These are phyloP conservation scores for Chlorella variabilis DNA, from an alignment of 163 green algal species.

Conservation along the genomic window DNA sequence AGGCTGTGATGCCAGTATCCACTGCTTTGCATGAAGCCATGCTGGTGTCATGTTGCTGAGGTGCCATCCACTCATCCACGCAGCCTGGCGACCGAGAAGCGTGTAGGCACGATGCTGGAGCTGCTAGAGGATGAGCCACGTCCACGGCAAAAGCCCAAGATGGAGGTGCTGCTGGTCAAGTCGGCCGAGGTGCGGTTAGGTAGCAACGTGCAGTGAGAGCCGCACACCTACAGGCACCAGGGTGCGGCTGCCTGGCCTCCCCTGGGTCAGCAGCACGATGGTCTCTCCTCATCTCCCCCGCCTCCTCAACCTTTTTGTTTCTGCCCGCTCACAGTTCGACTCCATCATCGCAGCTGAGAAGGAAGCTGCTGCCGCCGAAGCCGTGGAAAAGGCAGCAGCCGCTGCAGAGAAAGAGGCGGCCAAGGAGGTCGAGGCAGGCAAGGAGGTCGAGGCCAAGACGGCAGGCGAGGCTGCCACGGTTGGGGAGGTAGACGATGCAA, in stretches of 20 bases:
- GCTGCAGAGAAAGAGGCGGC: conserved; percentile 8
- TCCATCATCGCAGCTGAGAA: conserved; percentile 17
- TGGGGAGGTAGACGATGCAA: no score
- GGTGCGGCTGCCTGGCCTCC: no score
- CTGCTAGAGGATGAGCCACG: conserved; percentile 40
- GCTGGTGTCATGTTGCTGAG: no score
- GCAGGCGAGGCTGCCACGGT: no score
- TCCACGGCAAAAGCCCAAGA: conserved; percentile 76
- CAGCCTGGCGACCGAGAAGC: conserved; percentile 72
- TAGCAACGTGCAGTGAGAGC: conserved; percentile 50
- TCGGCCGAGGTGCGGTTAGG: conserved; percentile 57
- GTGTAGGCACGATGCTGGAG: conserved; percentile 55
- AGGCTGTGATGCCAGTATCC: no score
- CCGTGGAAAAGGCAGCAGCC: conserved; percentile 43
- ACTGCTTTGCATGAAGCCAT: no score
- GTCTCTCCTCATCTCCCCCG: no score
- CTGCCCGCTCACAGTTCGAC: no score
- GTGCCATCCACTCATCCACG: background rate
- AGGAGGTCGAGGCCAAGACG: no score
- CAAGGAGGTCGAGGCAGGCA: background rate
- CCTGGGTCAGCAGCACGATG: no score
- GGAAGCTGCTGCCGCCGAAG: conserved; percentile 32
- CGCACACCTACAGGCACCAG: no score
- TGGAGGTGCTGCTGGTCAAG: conserved; percentile 84
- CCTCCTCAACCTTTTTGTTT: no score